Evolutionary conservation across 768 basidiomycete genomes (phyloP), one percentile per base, ranked within the genome.

Genomic region (Nidula microcarpa): DNA sequence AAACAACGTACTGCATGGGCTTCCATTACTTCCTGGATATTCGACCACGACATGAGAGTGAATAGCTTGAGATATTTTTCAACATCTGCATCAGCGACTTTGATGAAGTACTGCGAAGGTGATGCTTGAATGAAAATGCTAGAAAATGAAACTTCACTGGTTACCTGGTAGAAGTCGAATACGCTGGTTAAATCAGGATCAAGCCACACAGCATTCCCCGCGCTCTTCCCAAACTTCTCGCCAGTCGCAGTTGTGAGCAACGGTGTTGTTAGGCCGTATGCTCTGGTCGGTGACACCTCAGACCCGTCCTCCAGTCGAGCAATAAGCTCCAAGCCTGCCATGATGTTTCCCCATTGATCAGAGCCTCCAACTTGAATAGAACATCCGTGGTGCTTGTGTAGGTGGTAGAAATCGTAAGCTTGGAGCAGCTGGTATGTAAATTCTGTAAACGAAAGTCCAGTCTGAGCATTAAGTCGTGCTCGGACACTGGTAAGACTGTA

Each of bases 341-440:
- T 72, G 57, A 99, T 98, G 65, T 99, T 99, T 13, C 97, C 97
- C 91, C 94, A 97, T 68, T 99, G 97, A 67, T 99, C 97, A 0
- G 94, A 95, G 8, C 97, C 97, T 47, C 97, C 97, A 41, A 98
- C 72, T 68, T 99, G 97, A 43, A 97, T 81, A 11, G 81, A 80
- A 68, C 96, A 98, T 4, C 75, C 76, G 50, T 80, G 74, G 17
- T 78, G 66, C 57, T 76, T 75, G 65, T 89, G 72, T 7, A 99
- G 78, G 60, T 85, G 75, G 58, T 87, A 81, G 70, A 97, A 99
- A 70, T 99, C 97, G 70, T 94, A 91, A 9, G 94, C 97, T 72
- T 99, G 97, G 30, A 99, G 79, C 18, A 99, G 83, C 63, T 99
- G 97, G 67, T 99, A 99, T 3, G 91, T 86, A 71, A 99, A 98